Percentiles rank a stretch among this genome's conserved stretches.
Conservation (phyloP, 345 rosid genomes). For the Lumnitzera racemosa region DNA sequence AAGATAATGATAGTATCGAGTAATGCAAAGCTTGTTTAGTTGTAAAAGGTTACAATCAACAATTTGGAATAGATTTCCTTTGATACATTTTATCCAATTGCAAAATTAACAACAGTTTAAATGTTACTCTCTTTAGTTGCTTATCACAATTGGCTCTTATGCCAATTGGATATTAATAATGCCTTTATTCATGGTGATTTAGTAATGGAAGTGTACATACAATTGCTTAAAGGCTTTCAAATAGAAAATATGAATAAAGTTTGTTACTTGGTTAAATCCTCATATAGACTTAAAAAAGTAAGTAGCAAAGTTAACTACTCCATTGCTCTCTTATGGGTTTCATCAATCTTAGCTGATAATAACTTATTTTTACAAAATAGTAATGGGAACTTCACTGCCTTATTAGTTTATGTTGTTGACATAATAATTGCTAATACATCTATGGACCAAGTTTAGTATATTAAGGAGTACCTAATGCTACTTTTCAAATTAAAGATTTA, state of each 20-base stretch:
- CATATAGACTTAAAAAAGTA: too few species aligned
- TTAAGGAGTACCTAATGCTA: too few species aligned
- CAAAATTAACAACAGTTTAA: neutral
- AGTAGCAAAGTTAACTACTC: too few species aligned
- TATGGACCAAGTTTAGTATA: too few species aligned
- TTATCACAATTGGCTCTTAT: neutral
- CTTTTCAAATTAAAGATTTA: too few species aligned
- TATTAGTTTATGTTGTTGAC: too few species aligned
- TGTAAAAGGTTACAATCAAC: too few species aligned
- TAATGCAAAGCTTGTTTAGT: neutral
- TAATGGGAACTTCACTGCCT: too few species aligned
- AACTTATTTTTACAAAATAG: too few species aligned
- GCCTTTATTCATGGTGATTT: neutral
- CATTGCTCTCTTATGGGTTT: neutral
- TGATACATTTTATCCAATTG: neutral
- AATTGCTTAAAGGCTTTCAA: neutral
- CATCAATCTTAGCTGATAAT: neutral
- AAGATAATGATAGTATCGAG: neutral
- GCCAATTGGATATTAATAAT: neutral
- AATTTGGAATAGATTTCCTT: neutral
- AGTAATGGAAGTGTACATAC: neutral
- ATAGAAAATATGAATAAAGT: too few species aligned
- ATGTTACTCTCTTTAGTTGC: neutral
- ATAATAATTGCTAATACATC: too few species aligned
- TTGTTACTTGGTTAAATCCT: too few species aligned